Conservation (phyloP, 2,329 filamentous ascomycete genomes). For the Talaromyces atroroseus region DNA sequence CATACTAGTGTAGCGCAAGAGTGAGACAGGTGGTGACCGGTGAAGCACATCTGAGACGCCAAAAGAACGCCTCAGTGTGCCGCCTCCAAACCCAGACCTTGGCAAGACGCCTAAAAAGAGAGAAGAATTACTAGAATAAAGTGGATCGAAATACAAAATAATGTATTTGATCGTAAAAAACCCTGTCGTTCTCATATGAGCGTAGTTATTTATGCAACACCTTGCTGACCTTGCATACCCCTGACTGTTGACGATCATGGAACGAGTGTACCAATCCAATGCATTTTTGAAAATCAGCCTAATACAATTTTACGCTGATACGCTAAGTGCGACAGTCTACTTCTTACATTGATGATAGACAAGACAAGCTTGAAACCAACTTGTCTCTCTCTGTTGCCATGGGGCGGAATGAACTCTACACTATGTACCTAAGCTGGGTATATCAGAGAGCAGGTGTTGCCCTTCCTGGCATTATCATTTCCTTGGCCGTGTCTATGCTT, state of each 20-base stretch:
- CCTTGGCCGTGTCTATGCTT: background rate
- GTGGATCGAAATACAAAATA: too few relatives aligned
- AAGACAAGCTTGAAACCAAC: background rate
- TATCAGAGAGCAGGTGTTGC: background rate
- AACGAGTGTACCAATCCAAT: background rate
- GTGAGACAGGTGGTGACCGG: background rate
- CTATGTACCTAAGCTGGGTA: background rate
- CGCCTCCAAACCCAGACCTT: slow-evolving; percentile 1
- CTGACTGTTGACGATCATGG: background rate
- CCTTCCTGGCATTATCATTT: background rate
- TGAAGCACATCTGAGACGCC: slow-evolving; percentile 9
- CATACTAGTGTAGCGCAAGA: background rate
- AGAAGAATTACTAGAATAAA: background rate
- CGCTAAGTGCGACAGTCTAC: background rate
- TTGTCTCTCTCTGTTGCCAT: background rate
- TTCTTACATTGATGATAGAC: background rate
- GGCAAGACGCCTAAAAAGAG: background rate
- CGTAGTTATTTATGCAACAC: background rate
- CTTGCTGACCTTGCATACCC: background rate
- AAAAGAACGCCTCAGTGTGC: slow-evolving; percentile 4
- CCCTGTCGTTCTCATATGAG: too few relatives aligned
- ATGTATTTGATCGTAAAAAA: background rate
- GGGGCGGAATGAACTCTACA: background rate
- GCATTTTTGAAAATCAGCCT: too few relatives aligned
- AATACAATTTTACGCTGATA: background rate